phyloP scores from a whole-genome alignment of 2,329 filamentous ascomycete genomes.

The Orbilia quercus region DNA sequence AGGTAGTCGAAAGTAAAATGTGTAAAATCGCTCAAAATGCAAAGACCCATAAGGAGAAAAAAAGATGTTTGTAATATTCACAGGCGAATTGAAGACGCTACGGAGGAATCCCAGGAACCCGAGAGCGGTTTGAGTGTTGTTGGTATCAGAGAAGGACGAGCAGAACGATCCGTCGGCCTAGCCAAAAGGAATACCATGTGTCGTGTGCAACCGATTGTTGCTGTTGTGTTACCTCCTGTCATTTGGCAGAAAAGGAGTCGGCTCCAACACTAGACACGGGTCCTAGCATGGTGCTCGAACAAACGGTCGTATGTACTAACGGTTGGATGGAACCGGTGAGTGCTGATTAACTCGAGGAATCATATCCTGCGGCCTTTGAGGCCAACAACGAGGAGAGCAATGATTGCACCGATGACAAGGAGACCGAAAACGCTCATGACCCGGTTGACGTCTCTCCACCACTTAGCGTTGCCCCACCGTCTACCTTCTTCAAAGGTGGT shows the following conservation, averaged over 20 bases:
- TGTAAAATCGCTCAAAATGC: constrained; percentile 50
- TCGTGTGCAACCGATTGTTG: constrained; percentile 14
- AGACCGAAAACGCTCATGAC: constrained; percentile 58
- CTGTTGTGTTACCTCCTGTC: constrained; percentile 52
- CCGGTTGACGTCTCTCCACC: constrained; percentile 60
- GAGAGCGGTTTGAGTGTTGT: constrained; percentile 10
- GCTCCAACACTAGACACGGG: constrained; percentile 37
- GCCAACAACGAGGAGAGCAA: constrained; percentile 57
- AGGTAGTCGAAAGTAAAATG: constrained; percentile 38
- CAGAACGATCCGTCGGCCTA: constrained; percentile 15
- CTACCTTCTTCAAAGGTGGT: constrained; percentile 53
- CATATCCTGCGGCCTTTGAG: constrained; percentile 37
- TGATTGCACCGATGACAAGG: constrained; percentile 57
- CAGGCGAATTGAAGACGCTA: constrained; percentile 43
- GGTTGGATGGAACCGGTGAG: constrained; percentile 19
- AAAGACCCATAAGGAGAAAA: constrained; percentile 31
- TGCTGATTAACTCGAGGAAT: constrained; percentile 16
- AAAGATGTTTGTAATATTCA: constrained; percentile 46
- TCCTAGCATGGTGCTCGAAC: constrained; percentile 38
- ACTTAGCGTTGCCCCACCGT: constrained; percentile 58
- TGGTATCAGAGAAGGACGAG: constrained; percentile 13
- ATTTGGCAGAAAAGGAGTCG: constrained; percentile 12
- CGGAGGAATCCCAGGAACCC: constrained; percentile 31
- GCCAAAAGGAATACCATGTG: not conserved
- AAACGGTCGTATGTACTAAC: constrained; percentile 10